A percentile compares a stretch with the other conserved stretches of the same genome.
These are phyloP conservation scores for Parathielavia appendiculata DNA, from an alignment of 495 filamentous ascomycete species.

Conservation along the genomic window DNA sequence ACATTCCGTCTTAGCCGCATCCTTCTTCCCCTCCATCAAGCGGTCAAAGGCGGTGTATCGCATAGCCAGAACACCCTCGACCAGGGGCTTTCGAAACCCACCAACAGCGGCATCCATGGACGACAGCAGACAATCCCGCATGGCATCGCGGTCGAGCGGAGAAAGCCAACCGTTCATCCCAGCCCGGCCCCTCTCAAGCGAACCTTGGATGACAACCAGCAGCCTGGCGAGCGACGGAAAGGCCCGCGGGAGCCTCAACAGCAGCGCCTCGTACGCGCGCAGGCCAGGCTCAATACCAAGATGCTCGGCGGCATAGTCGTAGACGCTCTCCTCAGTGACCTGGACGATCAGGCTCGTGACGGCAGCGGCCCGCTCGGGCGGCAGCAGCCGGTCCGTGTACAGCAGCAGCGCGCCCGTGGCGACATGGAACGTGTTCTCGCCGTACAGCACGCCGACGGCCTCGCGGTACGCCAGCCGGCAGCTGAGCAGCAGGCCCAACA, in stretches of 20 bases:
- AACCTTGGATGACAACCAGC: slow-evolving; percentile 1
- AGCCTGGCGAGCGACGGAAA: slow-evolving; percentile 15
- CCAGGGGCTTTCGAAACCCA: slow-evolving; percentile 3
- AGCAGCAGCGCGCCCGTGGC: slow-evolving; percentile 10
- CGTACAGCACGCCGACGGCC: slow-evolving; percentile 22
- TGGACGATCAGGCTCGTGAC: slow-evolving; percentile 5
- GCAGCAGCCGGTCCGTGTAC: slow-evolving; percentile 7
- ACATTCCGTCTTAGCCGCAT: background rate
- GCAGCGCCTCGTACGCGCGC: slow-evolving; percentile 11
- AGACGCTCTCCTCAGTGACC: slow-evolving; percentile 7
- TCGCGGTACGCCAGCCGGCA: slow-evolving; percentile 23
- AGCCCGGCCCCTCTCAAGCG: background rate
- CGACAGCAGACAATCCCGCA: background rate
- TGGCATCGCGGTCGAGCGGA: background rate
- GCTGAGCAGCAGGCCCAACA: slow-evolving; percentile 9
- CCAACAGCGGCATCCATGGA: slow-evolving; percentile 9
- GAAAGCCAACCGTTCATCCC: background rate
- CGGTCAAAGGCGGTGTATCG: background rate
- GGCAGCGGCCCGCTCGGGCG: background rate
- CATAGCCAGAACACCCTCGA: slow-evolving; percentile 6
- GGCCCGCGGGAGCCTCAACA: slow-evolving; percentile 6
- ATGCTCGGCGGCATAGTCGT: slow-evolving; percentile 15
- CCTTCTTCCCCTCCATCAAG: slow-evolving; percentile 5
- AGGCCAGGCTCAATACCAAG: slow-evolving; percentile 9
- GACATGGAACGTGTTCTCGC: slow-evolving; percentile 21